Percentiles rank a stretch among this genome's conserved stretches.
phyloP scores from a whole-genome alignment of 2,329 filamentous ascomycete genomes.

The Aspergillus brasiliensis region DNA sequence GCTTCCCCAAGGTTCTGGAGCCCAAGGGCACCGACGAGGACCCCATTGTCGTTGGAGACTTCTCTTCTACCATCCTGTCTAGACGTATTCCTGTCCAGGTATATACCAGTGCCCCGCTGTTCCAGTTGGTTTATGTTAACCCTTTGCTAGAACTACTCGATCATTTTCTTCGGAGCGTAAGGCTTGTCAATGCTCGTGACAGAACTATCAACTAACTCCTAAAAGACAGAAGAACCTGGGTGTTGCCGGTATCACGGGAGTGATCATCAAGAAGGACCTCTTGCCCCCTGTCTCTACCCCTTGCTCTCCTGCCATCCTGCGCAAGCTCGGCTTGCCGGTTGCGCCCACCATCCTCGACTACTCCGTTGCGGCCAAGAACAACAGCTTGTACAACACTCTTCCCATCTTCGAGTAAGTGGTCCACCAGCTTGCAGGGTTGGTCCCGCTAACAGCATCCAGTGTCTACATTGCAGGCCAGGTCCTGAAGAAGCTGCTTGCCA shows the following conservation, averaged over 20 bases:
- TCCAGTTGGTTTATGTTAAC: constrained; percentile 2
- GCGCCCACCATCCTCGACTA: constrained; percentile 77
- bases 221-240: constrained; percentile 84
- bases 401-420: constrained; percentile 68
- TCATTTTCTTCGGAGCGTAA: constrained; percentile 71
- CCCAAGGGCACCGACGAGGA: constrained; percentile 57
- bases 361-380: constrained; percentile 84
- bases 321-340: constrained; percentile 62
- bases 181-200: not conserved
- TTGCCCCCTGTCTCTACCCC: constrained; percentile 68
- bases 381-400: constrained; percentile 93
- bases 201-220: constrained; percentile 14
- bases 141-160: constrained; percentile 55
- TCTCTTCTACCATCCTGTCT: constrained; percentile 92
- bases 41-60: constrained; percentile 83
- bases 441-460: constrained; percentile 48
- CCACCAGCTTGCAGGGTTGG: no score
- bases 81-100: constrained; percentile 44
- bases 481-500: constrained; percentile 70
- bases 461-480: constrained; percentile 90
- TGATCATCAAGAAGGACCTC: constrained; percentile 78
- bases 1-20: constrained; percentile 67
- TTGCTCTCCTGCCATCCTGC: constrained; percentile 68
- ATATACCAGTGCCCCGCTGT: not conserved
- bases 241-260: constrained; percentile 80